Conservation (phyloP, 1,284 basidiomycete species). For the Austroboletus novae-zelandiae region DNA sequence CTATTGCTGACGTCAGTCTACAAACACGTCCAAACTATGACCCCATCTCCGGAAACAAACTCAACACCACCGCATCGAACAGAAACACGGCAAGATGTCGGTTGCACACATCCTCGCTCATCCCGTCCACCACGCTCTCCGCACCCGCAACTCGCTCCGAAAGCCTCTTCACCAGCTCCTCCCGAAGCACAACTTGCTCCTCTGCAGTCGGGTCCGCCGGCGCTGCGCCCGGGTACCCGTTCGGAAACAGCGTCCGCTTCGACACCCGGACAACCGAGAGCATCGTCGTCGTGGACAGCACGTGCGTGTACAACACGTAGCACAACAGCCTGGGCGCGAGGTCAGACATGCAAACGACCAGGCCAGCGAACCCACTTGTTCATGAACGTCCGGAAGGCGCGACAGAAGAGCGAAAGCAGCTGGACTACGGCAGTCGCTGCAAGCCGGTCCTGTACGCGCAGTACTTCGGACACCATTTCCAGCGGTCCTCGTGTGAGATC, state of each 20-base stretch:
- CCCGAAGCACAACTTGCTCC: constrained; percentile 60
- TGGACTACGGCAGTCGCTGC: constrained; percentile 43
- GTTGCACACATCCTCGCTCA: constrained; percentile 61
- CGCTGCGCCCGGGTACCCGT: constrained; percentile 71
- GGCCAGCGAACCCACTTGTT: constrained; percentile 43
- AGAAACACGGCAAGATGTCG: constrained; percentile 63
- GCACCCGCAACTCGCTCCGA: constrained; percentile 38
- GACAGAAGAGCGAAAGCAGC: constrained; percentile 36
- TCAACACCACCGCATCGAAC: constrained; percentile 59
- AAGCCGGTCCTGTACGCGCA: constrained; percentile 45
- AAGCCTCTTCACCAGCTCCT: constrained; percentile 49
- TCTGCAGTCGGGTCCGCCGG: constrained; percentile 67
- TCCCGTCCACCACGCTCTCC: constrained; percentile 52
- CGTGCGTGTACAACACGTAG: constrained; percentile 52
- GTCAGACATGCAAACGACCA: constrained; percentile 1
- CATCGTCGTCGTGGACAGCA: constrained; percentile 54
- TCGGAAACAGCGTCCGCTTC: constrained; percentile 73
- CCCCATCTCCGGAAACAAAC: constrained; percentile 66
- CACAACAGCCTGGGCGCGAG: constrained; percentile 52
- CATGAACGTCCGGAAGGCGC: constrained; percentile 45
- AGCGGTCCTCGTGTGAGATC: constrained; percentile 37
- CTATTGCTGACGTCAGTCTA: constrained; percentile 19
- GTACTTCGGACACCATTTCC: constrained; percentile 47
- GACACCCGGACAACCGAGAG: constrained; percentile 45
- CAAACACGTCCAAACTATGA: constrained; percentile 30